These are phyloP conservation scores for Lentinula novae-zelandiae DNA, from an alignment of 1,284 basidiomycete species.

Conservation along the genomic window DNA sequence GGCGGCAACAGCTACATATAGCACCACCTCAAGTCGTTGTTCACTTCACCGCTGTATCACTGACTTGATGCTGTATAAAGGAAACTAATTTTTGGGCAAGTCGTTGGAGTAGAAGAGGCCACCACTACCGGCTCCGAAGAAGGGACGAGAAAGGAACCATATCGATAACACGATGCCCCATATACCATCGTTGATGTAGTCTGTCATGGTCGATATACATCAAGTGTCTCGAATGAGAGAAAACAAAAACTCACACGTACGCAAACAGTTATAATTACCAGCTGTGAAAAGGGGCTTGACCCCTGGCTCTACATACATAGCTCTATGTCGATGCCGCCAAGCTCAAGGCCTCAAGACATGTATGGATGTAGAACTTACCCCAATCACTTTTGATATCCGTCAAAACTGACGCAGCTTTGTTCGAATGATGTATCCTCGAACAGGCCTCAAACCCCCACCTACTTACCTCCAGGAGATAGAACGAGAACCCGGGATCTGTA, in stretches of 20 bases:
- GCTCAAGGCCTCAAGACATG: no score
- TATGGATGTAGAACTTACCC: no score
- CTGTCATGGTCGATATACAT: conserved; percentile 61
- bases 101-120: no score
- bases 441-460: conserved; percentile 91
- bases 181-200: conserved; percentile 87
- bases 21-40: conserved; percentile 20
- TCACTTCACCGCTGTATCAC: no score
- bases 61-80: no score
- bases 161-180: conserved; percentile 84
- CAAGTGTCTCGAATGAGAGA: neutral
- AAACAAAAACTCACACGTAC: no score
- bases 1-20: neutral
- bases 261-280: no score
- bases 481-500: conserved; percentile 31
- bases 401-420: conserved; percentile 70
- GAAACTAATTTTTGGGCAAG: no score
- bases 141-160: conserved; percentile 38
- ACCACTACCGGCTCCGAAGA: conserved; percentile 29
- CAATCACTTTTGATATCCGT: conserved; percentile 27
- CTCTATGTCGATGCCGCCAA: conserved; percentile 42
- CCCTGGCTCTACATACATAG: no score
- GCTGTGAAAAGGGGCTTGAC: no score
- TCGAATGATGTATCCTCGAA: conserved; percentile 62
- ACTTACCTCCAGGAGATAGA: conserved; percentile 68